Evolutionary conservation across 805 yeast species (phyloP).

Genomic region (Lipomyces spencermartinsiae): DNA sequence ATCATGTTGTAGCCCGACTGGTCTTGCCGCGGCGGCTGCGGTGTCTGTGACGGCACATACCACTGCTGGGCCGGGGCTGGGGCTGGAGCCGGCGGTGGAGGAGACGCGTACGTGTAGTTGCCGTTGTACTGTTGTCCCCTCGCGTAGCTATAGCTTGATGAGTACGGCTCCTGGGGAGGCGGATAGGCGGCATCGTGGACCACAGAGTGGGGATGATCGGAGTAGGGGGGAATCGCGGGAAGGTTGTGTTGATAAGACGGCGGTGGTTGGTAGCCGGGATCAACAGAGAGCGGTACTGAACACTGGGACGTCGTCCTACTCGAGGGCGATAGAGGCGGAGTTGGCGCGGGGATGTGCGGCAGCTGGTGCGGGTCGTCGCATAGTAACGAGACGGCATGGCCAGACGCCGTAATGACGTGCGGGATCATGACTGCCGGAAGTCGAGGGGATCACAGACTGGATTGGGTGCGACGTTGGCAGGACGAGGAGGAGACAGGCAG

Average conservation of each 20-base stretch:
- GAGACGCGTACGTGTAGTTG: slow-evolving; percentile 6
- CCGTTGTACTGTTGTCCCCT: neutral
- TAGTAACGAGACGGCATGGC: slow-evolving; percentile 31
- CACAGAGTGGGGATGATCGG: neutral
- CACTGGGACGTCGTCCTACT: neutral
- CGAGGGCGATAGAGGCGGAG: slow-evolving; percentile 3
- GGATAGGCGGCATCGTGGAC: neutral
- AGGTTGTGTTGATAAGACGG: neutral
- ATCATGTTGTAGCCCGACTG: neutral
- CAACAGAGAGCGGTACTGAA: neutral
- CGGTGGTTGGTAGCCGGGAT: neutral
- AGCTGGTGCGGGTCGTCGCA: slow-evolving; percentile 30
- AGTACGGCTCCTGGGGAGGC: neutral
- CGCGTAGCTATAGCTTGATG: neutral
- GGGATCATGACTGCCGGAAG: slow-evolving; percentile 32
- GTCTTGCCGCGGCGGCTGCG: neutral
- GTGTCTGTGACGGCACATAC: neutral
- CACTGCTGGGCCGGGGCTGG: slow-evolving; percentile 2
- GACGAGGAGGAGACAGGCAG: too few relatives aligned
- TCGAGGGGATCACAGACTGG: too few relatives aligned
- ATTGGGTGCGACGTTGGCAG: too few relatives aligned
- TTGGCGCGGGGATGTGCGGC: neutral
- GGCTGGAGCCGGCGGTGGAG: slow-evolving; percentile 7
- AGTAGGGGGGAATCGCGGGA: slow-evolving; percentile 9
- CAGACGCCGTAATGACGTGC: slow-evolving; percentile 34